phyloP scores from a whole-genome alignment of 2,329 filamentous ascomycete species.

The Penicillium sclerotiorum region DNA sequence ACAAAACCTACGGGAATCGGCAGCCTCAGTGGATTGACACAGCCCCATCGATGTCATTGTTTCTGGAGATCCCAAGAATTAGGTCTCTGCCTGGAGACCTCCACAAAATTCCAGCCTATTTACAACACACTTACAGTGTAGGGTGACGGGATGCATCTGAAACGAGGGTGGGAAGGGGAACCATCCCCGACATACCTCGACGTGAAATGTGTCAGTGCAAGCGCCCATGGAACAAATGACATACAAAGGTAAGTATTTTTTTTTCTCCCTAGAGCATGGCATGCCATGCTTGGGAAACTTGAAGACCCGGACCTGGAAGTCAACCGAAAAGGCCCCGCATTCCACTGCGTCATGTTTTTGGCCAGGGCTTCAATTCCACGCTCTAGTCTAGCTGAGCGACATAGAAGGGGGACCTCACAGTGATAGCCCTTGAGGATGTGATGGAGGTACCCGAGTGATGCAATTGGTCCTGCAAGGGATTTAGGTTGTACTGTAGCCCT shows the following conservation, averaged over 20 bases:
- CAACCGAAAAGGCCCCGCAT: conserved; percentile 22
- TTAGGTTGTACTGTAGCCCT: no score
- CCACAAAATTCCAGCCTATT: no score
- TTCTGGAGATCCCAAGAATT: conserved; percentile 2
- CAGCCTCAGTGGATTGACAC: conserved; percentile 14
- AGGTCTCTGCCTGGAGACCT: conserved; percentile 1
- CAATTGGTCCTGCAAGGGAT: conserved; percentile 21
- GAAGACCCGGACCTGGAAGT: conserved; percentile 10
- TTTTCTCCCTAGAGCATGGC: background rate
- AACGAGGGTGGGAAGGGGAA: background rate
- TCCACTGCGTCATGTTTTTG: conserved; percentile 20
- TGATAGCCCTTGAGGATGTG: background rate
- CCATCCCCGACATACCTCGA: background rate
- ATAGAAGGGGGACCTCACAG: no score
- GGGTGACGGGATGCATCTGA: background rate
- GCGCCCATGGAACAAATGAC: conserved; percentile 1
- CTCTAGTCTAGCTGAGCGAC: no score
- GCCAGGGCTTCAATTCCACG: background rate
- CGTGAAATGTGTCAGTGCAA: conserved; percentile 1
- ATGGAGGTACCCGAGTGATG: conserved; percentile 12
- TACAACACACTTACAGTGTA: background rate
- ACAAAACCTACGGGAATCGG: conserved; percentile 9
- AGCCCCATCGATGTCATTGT: conserved; percentile 25
- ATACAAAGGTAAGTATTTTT: background rate
- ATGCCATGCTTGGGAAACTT: conserved; percentile 12